phyloP scores from a whole-genome alignment of 176 grass and related monocot species.

The Saccharum spontaneum region DNA sequence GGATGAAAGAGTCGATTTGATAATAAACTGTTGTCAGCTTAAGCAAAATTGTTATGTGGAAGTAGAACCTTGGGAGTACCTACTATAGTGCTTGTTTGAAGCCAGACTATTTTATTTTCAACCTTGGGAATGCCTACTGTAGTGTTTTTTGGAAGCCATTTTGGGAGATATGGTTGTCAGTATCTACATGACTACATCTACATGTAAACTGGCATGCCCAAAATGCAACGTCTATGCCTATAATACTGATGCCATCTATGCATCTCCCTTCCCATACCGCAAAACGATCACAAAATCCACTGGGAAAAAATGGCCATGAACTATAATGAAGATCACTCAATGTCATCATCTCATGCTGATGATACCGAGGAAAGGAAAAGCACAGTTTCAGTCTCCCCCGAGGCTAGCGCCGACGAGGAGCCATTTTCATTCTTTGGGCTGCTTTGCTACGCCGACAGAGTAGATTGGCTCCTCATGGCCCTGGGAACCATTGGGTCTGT shows the following conservation, averaged over 20 bases:
- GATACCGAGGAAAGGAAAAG: conserved; percentile 38
- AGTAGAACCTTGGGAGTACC: background rate
- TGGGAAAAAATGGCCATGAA: conserved; percentile 24
- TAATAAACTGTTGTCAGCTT: background rate
- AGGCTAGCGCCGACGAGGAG: background rate
- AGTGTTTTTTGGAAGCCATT: conserved; percentile 13
- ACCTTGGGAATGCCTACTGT: conserved; percentile 27
- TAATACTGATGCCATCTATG: conserved; percentile 34
- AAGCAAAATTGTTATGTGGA: background rate
- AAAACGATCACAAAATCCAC: conserved; percentile 17
- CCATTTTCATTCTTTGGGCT: conserved; percentile 48
- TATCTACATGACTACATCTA: conserved; percentile 29
- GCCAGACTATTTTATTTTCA: conserved; percentile 21
- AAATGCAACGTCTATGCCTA: conserved; percentile 23
- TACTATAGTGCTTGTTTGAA: background rate
- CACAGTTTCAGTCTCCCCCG: background rate
- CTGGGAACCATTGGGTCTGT: conserved; percentile 52
- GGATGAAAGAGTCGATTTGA: background rate
- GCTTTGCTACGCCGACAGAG: conserved; percentile 47
- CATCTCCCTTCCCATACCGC: conserved; percentile 2
- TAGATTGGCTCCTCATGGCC: conserved; percentile 62
- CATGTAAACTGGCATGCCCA: conserved; percentile 5
- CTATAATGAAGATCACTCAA: conserved; percentile 35
- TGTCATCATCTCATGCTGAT: conserved; percentile 42
- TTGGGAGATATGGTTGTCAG: conserved; percentile 30